phyloP scores from a whole-genome alignment of 768 basidiomycete species.

The Pleurotus eryngii region DNA sequence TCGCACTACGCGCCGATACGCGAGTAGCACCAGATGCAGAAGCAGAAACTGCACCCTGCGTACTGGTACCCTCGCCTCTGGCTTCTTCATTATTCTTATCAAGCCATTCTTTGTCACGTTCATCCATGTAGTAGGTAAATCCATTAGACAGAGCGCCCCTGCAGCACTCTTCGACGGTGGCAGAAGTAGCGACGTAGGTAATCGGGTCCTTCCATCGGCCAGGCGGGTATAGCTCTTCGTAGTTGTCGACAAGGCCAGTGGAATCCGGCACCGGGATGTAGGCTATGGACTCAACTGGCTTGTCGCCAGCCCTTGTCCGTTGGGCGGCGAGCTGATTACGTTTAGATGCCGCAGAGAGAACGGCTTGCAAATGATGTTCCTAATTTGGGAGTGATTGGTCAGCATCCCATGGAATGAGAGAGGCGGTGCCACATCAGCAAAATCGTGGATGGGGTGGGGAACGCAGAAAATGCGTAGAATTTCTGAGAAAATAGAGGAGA shows the following conservation, averaged over 20 bases:
- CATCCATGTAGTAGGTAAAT: conserved; percentile 92
- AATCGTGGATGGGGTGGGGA: background rate
- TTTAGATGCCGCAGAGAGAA: conserved; percentile 41
- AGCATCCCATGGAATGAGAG: conserved; percentile 38
- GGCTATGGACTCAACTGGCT: conserved; percentile 42
- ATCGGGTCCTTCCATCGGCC: conserved; percentile 73
- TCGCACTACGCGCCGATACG: conserved; percentile 62
- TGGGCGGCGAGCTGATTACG: conserved; percentile 24
- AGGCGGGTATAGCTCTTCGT: conserved; percentile 70
- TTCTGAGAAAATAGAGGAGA: conserved; percentile 1
- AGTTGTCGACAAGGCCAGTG: conserved; percentile 74
- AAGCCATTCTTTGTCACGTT: conserved; percentile 93
- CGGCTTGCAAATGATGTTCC: conserved; percentile 55
- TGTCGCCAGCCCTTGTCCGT: conserved; percentile 23
- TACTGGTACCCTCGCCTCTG: conserved; percentile 80
- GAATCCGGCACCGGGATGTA: conserved; percentile 95
- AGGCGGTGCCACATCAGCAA: conserved; percentile 33
- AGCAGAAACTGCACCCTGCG: conserved; percentile 62
- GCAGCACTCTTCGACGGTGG: conserved; percentile 79
- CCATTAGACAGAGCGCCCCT: conserved; percentile 63
- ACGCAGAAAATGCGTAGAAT: conserved; percentile 17
- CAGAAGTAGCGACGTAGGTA: conserved; percentile 77
- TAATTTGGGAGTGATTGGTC: conserved; percentile 35
- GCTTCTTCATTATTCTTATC: conserved; percentile 87
- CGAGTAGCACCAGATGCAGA: conserved; percentile 24